Percentiles rank a stretch among this genome's conserved stretches.
Conservation (phyloP, 1,284 basidiomycete species). For the Pseudozyma hubeiensis region DNA sequence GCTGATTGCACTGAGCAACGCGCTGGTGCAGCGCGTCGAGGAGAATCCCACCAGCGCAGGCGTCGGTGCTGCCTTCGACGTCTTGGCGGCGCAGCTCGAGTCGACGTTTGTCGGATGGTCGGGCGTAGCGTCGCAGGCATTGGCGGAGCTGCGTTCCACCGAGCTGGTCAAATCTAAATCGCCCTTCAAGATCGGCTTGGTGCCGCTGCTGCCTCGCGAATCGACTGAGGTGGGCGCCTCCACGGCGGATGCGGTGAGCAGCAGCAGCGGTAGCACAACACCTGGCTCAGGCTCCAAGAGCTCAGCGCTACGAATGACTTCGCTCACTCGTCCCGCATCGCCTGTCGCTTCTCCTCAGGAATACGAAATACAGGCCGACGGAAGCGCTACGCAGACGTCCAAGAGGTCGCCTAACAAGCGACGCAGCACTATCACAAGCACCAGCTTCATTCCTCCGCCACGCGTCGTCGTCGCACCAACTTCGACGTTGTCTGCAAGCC, state of each 20-base stretch:
- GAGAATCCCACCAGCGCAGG: slow-evolving; percentile 63
- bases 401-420: slow-evolving; percentile 25
- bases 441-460: slow-evolving; percentile 22
- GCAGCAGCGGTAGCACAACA: slow-evolving; percentile 22
- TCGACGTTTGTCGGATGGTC: slow-evolving; percentile 64
- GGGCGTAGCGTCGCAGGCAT: slow-evolving; percentile 28
- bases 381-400: slow-evolving; percentile 5
- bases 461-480: slow-evolving; percentile 14
- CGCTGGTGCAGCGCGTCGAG: slow-evolving; percentile 59
- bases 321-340: slow-evolving; percentile 32
- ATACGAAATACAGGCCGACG: not conserved
- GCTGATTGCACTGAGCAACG: slow-evolving; percentile 64
- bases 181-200: slow-evolving; percentile 52
- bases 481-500: slow-evolving; percentile 10
- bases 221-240: slow-evolving; percentile 35
- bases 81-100: slow-evolving; percentile 56
- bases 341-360: slow-evolving; percentile 15
- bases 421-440: slow-evolving; percentile 43
- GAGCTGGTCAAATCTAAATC: slow-evolving; percentile 56
- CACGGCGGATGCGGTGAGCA: slow-evolving; percentile 14
- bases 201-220: slow-evolving; percentile 43
- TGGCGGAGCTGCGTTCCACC: slow-evolving; percentile 35
- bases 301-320: slow-evolving; percentile 33
- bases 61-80: slow-evolving; percentile 59
- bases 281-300: slow-evolving; percentile 16